Conservation (phyloP, 2,329 filamentous ascomycete species). For the Akanthomyces uredinophilus region DNA sequence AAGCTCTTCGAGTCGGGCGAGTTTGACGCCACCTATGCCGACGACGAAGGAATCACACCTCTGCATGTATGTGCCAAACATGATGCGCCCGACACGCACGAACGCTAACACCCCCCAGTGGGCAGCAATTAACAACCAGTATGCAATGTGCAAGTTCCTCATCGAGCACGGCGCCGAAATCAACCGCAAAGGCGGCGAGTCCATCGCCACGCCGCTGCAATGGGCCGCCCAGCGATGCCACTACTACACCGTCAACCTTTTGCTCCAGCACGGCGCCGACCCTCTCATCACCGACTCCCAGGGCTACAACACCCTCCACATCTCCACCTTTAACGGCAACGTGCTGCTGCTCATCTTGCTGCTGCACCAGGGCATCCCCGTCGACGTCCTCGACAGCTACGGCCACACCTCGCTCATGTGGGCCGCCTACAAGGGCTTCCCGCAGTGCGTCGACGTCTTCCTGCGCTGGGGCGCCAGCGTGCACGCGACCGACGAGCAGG, state of each 20-base stretch:
- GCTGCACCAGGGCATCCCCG: slow-evolving; percentile 89
- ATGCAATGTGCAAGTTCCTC: slow-evolving; percentile 93
- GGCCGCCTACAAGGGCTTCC: slow-evolving; percentile 96
- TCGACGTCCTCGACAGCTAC: slow-evolving; percentile 83
- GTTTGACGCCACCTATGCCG: slow-evolving; percentile 74
- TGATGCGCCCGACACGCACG: neutral
- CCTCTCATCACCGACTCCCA: slow-evolving; percentile 88
- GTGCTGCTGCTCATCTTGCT: slow-evolving; percentile 83
- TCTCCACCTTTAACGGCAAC: slow-evolving; percentile 95
- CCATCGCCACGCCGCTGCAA: slow-evolving; percentile 85
- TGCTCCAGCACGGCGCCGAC: slow-evolving; percentile 87
- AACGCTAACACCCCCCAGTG: slow-evolving; percentile 54
- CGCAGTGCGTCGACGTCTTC: slow-evolving; percentile 85
- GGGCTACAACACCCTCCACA: slow-evolving; percentile 96
- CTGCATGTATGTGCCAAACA: slow-evolving; percentile 78
- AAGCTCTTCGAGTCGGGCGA: slow-evolving; percentile 81
- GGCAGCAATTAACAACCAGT: slow-evolving; percentile 98
- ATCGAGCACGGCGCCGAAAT: slow-evolving; percentile 80
- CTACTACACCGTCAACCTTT: slow-evolving; percentile 91
- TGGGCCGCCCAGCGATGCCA: slow-evolving; percentile 97
- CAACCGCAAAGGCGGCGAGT: slow-evolving; percentile 93
- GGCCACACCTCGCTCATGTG: slow-evolving; percentile 97
- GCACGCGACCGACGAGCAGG: slow-evolving; percentile 82
- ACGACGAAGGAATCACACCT: slow-evolving; percentile 92
- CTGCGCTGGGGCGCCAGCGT: slow-evolving; percentile 94